Evolutionary conservation across 768 basidiomycete genomes (phyloP).

Genomic region (Phlegmacium glaucopus): DNA sequence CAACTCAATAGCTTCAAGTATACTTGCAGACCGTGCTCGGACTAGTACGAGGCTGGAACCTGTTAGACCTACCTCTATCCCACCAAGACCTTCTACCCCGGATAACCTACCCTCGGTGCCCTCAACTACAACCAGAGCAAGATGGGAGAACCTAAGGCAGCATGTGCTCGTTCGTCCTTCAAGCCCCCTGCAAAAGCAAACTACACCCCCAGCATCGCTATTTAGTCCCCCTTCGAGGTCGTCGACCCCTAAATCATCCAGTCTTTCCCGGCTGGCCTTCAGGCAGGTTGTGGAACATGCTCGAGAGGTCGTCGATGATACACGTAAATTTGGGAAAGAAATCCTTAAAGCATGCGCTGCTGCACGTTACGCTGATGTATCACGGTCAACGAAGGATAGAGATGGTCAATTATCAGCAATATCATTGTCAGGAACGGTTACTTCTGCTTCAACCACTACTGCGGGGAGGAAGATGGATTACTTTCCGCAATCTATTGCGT

Average conservation of each 20-base stretch:
- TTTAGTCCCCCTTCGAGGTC: slow-evolving; percentile 13
- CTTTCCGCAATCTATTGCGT: too few relatives aligned
- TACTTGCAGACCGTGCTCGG: slow-evolving; percentile 7
- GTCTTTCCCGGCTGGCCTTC: slow-evolving; percentile 51
- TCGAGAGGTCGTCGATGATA: slow-evolving; percentile 48
- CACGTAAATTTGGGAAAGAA: slow-evolving; percentile 50
- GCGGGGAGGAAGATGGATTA: too few relatives aligned
- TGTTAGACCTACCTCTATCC: slow-evolving; percentile 14
- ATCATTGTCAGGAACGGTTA: slow-evolving; percentile 12
- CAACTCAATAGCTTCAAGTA: neutral
- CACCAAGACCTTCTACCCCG: slow-evolving; percentile 25
- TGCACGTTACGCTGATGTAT: slow-evolving; percentile 43
- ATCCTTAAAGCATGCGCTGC: slow-evolving; percentile 53
- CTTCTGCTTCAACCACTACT: too few relatives aligned
- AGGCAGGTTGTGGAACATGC: slow-evolving; percentile 66
- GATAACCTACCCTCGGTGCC: slow-evolving; percentile 40
- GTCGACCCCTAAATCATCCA: slow-evolving; percentile 46
- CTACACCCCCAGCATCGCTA: slow-evolving; percentile 24
- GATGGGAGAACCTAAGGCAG: slow-evolving; percentile 54
- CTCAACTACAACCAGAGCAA: slow-evolving; percentile 35
- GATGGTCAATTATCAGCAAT: slow-evolving; percentile 16
- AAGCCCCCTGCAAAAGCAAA: slow-evolving; percentile 23
- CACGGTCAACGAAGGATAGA: slow-evolving; percentile 18
- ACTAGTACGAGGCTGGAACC: slow-evolving; percentile 12
- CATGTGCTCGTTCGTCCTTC: slow-evolving; percentile 40